phyloP scores from a whole-genome alignment of 2,329 filamentous ascomycete genomes.

The Neonectria magnoliae region DNA sequence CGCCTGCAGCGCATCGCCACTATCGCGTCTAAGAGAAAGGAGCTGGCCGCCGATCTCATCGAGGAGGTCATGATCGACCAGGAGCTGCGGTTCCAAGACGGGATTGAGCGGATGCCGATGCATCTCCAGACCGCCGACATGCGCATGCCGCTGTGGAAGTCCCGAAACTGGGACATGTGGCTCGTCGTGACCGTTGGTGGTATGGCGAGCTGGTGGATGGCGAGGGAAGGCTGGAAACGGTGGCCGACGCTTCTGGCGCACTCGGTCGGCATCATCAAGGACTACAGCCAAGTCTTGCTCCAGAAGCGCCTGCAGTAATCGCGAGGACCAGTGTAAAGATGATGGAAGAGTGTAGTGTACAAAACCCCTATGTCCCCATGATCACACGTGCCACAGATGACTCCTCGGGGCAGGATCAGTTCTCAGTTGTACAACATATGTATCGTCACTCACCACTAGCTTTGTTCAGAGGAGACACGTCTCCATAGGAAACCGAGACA shows the following conservation, averaged over 20 bases:
- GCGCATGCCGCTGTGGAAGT: slow-evolving; percentile 52
- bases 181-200: slow-evolving; percentile 28
- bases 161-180: slow-evolving; percentile 52
- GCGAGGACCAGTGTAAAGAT: neutral
- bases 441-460: neutral
- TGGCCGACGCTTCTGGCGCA: slow-evolving; percentile 22
- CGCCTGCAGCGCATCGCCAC: slow-evolving; percentile 52
- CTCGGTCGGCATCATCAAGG: neutral
- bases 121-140: slow-evolving; percentile 56
- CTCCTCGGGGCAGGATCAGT: neutral
- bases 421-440: neutral
- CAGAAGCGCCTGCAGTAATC: neutral
- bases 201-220: slow-evolving; percentile 34
- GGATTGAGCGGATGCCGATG: slow-evolving; percentile 46
- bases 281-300: slow-evolving; percentile 8
- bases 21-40: slow-evolving; percentile 49
- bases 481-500: neutral
- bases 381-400: slow-evolving; percentile 5
- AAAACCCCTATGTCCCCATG: neutral
- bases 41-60: slow-evolving; percentile 52
- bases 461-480: neutral
- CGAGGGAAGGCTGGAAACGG: slow-evolving; percentile 27
- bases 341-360: too few species aligned
- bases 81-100: slow-evolving; percentile 37
- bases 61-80: slow-evolving; percentile 55